phyloP scores from a whole-genome alignment of 257 asterid species.

The Solanum tarapatanum region DNA sequence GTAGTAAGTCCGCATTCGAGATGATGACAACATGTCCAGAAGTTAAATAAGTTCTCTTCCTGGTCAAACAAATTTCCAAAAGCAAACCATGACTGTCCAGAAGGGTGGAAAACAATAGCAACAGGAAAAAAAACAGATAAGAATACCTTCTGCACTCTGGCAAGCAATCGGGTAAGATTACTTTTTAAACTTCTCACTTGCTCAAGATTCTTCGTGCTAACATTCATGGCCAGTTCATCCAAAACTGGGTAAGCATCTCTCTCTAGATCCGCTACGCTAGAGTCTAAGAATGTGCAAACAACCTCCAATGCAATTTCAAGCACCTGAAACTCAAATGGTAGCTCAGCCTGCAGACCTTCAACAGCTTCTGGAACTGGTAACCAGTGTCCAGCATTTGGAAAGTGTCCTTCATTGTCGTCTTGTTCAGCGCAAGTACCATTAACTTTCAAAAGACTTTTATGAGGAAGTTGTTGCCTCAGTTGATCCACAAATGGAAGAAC shows the following conservation, averaged over 20 bases:
- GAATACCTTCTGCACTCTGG: slow-evolving; percentile 87
- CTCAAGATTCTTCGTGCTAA: slow-evolving; percentile 93
- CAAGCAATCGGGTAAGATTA: slow-evolving; percentile 89
- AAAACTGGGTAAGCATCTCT: slow-evolving; percentile 89
- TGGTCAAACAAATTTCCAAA: not conserved
- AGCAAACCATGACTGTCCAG: not conserved
- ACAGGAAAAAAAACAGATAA: not conserved
- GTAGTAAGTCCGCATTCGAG: not conserved
- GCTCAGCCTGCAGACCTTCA: slow-evolving; percentile 79
- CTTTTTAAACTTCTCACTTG: slow-evolving; percentile 86
- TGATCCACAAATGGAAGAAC: slow-evolving; percentile 97
- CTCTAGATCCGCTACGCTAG: slow-evolving; percentile 83
- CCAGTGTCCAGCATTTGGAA: slow-evolving; percentile 46
- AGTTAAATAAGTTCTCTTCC: not conserved
- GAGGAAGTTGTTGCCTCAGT: slow-evolving; percentile 74
- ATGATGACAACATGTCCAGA: not conserved
- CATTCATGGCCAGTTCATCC: slow-evolving; percentile 87
- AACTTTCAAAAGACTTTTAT: slow-evolving; percentile 21
- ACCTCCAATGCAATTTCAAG: slow-evolving; percentile 92
- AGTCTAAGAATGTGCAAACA: slow-evolving; percentile 72
- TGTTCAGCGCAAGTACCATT: slow-evolving; percentile 18
- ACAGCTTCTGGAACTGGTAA: slow-evolving; percentile 54
- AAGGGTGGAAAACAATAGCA: not conserved
- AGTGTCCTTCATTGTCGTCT: slow-evolving; percentile 45
- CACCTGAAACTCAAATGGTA: slow-evolving; percentile 98